Conservation (phyloP, 176 grass and related monocot species). For the Chloris gayana region DNA sequence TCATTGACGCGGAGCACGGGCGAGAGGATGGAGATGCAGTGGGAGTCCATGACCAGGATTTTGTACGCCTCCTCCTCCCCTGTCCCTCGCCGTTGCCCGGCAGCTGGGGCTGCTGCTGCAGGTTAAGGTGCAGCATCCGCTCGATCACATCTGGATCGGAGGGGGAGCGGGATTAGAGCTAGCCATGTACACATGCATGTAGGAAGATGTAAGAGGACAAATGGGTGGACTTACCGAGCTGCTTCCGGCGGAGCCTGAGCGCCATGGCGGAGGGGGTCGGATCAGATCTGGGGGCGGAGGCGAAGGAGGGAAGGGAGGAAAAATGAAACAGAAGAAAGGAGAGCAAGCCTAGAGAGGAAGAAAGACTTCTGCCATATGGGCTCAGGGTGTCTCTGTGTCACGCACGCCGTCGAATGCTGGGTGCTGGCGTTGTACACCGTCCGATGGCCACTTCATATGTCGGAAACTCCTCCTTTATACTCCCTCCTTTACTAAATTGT, state of each 20-base stretch:
- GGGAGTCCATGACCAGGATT: slow-evolving; percentile 87
- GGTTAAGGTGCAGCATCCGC: slow-evolving; percentile 54
- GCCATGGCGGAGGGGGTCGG: slow-evolving; percentile 37
- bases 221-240: slow-evolving; percentile 53
- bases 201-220: background rate
- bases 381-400: background rate
- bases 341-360: background rate
- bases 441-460: too few species aligned
- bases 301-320: background rate
- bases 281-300: slow-evolving; percentile 27
- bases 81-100: slow-evolving; percentile 27
- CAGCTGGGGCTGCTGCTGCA: slow-evolving; percentile 39
- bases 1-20: slow-evolving; percentile 79
- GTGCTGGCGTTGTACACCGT: too few species aligned
- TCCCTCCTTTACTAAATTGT: too few species aligned
- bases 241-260: slow-evolving; percentile 76
- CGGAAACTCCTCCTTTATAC: too few species aligned
- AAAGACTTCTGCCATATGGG: background rate
- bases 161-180: background rate
- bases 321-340: background rate
- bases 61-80: slow-evolving; percentile 82
- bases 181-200: background rate
- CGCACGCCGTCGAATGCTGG: background rate
- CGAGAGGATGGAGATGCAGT: slow-evolving; percentile 73
- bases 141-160: slow-evolving; percentile 58